These are phyloP conservation scores for Pascua guehoae DNA, from an alignment of 1,284 basidiomycete species.

Conservation along the genomic window DNA sequence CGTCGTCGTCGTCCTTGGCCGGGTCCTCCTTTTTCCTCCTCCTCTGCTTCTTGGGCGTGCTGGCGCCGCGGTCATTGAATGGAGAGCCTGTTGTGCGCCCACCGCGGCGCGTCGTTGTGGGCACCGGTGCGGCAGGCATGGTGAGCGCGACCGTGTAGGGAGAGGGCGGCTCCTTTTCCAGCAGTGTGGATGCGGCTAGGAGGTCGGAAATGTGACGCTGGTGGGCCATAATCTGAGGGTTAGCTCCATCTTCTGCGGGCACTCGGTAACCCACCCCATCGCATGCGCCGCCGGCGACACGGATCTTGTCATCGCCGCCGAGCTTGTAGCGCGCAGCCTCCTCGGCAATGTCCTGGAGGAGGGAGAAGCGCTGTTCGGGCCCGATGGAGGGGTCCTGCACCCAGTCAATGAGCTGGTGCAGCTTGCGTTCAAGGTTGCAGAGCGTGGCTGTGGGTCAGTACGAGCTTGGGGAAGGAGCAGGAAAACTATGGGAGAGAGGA, in stretches of 20 bases:
- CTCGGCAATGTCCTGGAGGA: constrained; percentile 88
- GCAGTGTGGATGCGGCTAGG: constrained; percentile 48
- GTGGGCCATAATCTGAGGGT: constrained; percentile 62
- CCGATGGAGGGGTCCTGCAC: constrained; percentile 64
- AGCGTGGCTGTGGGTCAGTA: constrained; percentile 58
- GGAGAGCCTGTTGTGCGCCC: constrained; percentile 43
- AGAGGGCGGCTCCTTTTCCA: constrained; percentile 51
- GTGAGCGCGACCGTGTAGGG: constrained; percentile 62
- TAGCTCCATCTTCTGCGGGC: neutral
- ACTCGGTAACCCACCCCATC: constrained; percentile 61
- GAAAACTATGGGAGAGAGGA: neutral
- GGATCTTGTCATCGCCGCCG: constrained; percentile 98
- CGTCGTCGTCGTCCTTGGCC: constrained; percentile 42
- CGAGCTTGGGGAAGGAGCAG: neutral
- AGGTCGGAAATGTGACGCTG: constrained; percentile 60
- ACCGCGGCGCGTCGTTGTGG: constrained; percentile 38
- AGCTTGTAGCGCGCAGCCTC: constrained; percentile 87
- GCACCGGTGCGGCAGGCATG: constrained; percentile 58
- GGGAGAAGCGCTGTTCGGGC: constrained; percentile 76
- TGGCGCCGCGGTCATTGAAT: constrained; percentile 29
- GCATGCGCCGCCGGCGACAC: constrained; percentile 89
- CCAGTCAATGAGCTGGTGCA: constrained; percentile 68
- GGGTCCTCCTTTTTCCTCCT: constrained; percentile 26
- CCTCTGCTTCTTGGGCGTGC: constrained; percentile 41
- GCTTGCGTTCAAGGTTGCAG: constrained; percentile 70